A percentile compares a stretch with the other conserved stretches of the same genome.
phyloP scores from a whole-genome alignment of 805 yeast genomes.

The Candida loeiensis region DNA sequence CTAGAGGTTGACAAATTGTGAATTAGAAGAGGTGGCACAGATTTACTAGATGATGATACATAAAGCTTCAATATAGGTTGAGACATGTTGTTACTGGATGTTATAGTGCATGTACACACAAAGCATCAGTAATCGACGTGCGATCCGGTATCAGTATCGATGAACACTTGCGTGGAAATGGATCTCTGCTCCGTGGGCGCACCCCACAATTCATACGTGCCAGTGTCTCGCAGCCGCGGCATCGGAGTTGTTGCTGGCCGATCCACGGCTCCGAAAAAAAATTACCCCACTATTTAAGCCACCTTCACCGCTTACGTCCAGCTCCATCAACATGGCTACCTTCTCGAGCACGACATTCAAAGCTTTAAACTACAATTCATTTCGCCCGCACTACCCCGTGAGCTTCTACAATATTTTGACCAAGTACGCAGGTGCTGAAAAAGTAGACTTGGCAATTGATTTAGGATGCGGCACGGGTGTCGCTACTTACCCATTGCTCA shows the following conservation, averaged over 20 bases:
- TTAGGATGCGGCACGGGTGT: conserved; percentile 57
- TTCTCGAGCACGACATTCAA: conserved; percentile 32
- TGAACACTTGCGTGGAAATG: too few relatives aligned
- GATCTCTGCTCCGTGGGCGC: too few relatives aligned
- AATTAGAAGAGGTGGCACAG: too few relatives aligned
- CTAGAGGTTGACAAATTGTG: too few relatives aligned
- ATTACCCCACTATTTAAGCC: not conserved
- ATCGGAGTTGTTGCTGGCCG: not conserved
- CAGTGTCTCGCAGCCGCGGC: not conserved
- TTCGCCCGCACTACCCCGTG: conserved; percentile 41
- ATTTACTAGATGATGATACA: too few relatives aligned
- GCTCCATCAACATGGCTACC: conserved; percentile 24
- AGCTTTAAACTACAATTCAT: conserved; percentile 32
- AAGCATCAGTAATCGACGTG: too few relatives aligned
- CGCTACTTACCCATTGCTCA: conserved; percentile 44
- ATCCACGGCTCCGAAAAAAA: conserved; percentile 1
- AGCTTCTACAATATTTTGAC: conserved; percentile 31
- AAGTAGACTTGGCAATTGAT: conserved; percentile 27
- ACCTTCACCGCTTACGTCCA: not conserved
- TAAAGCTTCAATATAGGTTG: too few relatives aligned
- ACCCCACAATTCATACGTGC: too few relatives aligned
- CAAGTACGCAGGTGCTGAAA: conserved; percentile 17
- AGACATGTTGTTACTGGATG: too few relatives aligned
- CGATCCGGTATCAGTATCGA: too few relatives aligned
- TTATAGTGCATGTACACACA: too few relatives aligned